Base-by-base conservation (phyloP, 2,329 filamentous ascomycete genomes). In the Metarhizium rileyi region DNA sequence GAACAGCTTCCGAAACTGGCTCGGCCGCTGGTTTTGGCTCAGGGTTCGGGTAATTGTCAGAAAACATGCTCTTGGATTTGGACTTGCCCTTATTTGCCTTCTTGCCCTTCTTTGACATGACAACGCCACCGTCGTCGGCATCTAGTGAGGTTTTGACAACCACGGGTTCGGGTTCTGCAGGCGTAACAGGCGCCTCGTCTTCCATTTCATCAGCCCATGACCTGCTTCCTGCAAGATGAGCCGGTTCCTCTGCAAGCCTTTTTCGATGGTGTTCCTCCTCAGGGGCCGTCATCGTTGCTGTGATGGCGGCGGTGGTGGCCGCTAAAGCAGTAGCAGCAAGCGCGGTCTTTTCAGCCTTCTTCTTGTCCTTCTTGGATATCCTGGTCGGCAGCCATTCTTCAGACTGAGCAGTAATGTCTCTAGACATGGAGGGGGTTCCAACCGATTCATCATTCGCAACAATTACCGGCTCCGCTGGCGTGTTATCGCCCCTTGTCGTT, bases 101-200 rank as follows among this genome's bases (percentile, higher is more conserved):
- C 57, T 63, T 65, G 45, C 62, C 69, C 54, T 74, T 75, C 52
- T 67, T 70, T 51, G 68, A 70, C 47, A 61, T 46, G 69, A 64
- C 33, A 64, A 56, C 4, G 64, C 64, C 50, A 55, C 59, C 30
- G 18, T 38, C 35, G 12, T 63, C 60, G 23, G 53, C 55, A 18
- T 55, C 51, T 30, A 48, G 48, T 10, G 36, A 30, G 10, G 5
- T 20, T 42, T 20, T 18, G 8, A 20, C 14, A 40, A 30, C 23
- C 5, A 14, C 18, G 38, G 27, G 38, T 25, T 36, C n/a, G 14
- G 12, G 6, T 33, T 23, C 44, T 20, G 23, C n/a, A 16, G 26
- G 26, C 12, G 26, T 35, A 35, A 46, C 18, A 22, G 49, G 36
- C 14, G 22, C 45, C 7, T 30, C 35, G n/a, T 47, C 46, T 16